Evolutionary conservation across 768 basidiomycete genomes (phyloP).

Genomic region (Infundibulicybe gibba): DNA sequence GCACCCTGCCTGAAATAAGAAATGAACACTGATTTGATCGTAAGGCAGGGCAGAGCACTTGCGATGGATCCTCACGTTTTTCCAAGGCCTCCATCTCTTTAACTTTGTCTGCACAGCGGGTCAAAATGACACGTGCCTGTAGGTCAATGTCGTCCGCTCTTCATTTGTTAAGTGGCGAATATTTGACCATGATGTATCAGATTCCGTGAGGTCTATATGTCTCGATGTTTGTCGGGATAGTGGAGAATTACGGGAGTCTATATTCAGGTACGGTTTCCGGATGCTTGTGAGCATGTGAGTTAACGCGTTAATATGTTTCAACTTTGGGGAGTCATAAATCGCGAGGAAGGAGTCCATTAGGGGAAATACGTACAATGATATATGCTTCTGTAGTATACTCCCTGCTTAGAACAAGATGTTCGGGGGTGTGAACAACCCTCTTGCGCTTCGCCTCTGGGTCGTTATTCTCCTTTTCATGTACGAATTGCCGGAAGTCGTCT

Average conservation of each 20-base stretch:
- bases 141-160: constrained; percentile 96
- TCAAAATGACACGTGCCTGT: constrained; percentile 82
- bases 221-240: constrained; percentile 47
- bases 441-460: constrained; percentile 47
- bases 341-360: not conserved
- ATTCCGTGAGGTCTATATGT: constrained; percentile 50
- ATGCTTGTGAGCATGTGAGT: constrained; percentile 71
- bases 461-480: constrained; percentile 42
- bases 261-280: constrained; percentile 84
- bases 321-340: constrained; percentile 30
- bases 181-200: constrained; percentile 52
- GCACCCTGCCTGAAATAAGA: constrained; percentile 51
- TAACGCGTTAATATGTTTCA: constrained; percentile 70
- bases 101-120: constrained; percentile 82
- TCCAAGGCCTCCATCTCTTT: constrained; percentile 86
- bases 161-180: constrained; percentile 78
- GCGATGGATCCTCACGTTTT: constrained; percentile 60
- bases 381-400: constrained; percentile 77
- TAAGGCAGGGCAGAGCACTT: constrained; percentile 9
- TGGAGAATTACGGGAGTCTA: constrained; percentile 57
- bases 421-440: constrained; percentile 32
- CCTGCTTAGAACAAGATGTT: constrained; percentile 42
- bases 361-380: constrained; percentile 45
- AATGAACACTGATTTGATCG: constrained; percentile 9
- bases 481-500: constrained; percentile 50